Evolutionary conservation across 768 basidiomycete genomes (phyloP).

Genomic region (Crassisporium funariophilum): DNA sequence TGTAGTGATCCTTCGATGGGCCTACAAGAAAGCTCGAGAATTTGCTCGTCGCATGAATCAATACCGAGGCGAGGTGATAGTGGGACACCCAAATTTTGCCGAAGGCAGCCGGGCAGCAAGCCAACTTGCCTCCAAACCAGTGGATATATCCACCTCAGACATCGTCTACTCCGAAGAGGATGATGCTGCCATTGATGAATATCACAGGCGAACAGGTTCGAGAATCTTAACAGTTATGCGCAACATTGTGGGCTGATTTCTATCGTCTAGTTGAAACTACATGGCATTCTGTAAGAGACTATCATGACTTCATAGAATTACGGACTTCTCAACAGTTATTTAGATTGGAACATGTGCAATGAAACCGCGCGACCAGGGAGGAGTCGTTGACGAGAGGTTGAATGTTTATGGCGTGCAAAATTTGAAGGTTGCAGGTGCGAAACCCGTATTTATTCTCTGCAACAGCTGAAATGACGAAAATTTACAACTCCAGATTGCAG

Average conservation of each 20-base stretch:
- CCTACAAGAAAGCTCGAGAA: slow-evolving; percentile 56
- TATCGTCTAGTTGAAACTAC: slow-evolving; percentile 37
- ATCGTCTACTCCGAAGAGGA: slow-evolving; percentile 40
- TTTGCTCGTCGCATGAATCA: slow-evolving; percentile 50
- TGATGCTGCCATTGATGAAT: slow-evolving; percentile 36
- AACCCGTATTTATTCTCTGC: neutral
- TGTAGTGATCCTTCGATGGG: slow-evolving; percentile 45
- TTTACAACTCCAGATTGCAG: slow-evolving; percentile 32
- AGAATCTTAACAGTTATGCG: neutral
- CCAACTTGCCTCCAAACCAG: slow-evolving; percentile 24
- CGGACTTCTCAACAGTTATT: neutral
- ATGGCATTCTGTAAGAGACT: slow-evolving; percentile 45
- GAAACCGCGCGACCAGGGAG: slow-evolving; percentile 58
- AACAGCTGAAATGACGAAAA: neutral
- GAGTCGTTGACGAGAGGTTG: slow-evolving; percentile 63
- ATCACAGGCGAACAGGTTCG: slow-evolving; percentile 35
- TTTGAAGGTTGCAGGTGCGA: slow-evolving; percentile 59
- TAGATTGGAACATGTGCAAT: slow-evolving; percentile 70
- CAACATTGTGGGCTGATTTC: neutral
- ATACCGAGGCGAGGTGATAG: slow-evolving; percentile 32
- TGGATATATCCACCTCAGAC: slow-evolving; percentile 30
- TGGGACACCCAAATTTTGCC: slow-evolving; percentile 20
- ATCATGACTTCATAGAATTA: neutral
- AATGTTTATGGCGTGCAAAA: slow-evolving; percentile 62
- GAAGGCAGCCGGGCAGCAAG: slow-evolving; percentile 30